A percentile compares a stretch with the other conserved stretches of the same genome.
These are phyloP conservation scores for Polyporus tsugae DNA, from an alignment of 1,284 basidiomycete genomes.

Conservation along the genomic window DNA sequence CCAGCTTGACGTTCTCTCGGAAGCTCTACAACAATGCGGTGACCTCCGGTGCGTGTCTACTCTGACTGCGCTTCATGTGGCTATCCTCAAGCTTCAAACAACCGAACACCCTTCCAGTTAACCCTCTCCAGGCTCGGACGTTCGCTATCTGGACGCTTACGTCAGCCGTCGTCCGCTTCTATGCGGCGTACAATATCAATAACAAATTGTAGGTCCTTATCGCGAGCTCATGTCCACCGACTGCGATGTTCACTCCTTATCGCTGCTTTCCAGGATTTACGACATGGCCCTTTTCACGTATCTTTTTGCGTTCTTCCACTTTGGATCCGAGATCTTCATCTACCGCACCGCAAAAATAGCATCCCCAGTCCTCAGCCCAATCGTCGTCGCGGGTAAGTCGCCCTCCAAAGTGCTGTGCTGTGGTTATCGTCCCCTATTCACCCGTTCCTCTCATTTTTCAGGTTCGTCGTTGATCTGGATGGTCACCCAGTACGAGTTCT, in stretches of 20 bases:
- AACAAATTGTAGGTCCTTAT: conserved; percentile 70
- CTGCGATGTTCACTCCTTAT: conserved; percentile 1
- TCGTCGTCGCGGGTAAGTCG: conserved; percentile 88
- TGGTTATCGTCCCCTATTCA: conserved; percentile 13
- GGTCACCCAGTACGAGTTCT: conserved; percentile 78
- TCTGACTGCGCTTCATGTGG: neutral
- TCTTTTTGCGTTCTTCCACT: conserved; percentile 91
- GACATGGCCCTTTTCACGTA: conserved; percentile 90
- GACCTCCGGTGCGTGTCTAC: conserved; percentile 28
- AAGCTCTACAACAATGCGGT: conserved; percentile 77
- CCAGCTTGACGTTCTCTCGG: conserved; percentile 80
- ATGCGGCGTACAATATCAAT: conserved; percentile 89
- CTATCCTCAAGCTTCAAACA: neutral
- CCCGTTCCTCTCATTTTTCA: conserved; percentile 39
- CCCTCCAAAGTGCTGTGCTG: conserved; percentile 1
- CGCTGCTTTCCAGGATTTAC: conserved; percentile 71
- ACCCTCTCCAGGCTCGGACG: conserved; percentile 83
- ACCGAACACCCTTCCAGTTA: conserved; percentile 61
- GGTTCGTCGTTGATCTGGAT: conserved; percentile 84
- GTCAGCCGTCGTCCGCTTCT: conserved; percentile 80
- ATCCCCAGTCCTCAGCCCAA: conserved; percentile 74
- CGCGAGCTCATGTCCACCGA: conserved; percentile 20
- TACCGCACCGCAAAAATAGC: conserved; percentile 81
- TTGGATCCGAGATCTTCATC: conserved; percentile 85
- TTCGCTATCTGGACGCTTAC: conserved; percentile 92